Evolutionary conservation across 441 rosid genomes (phyloP), one percentile per base, ranked within the genome.

Genomic region (Gossypium gossypioides): DNA sequence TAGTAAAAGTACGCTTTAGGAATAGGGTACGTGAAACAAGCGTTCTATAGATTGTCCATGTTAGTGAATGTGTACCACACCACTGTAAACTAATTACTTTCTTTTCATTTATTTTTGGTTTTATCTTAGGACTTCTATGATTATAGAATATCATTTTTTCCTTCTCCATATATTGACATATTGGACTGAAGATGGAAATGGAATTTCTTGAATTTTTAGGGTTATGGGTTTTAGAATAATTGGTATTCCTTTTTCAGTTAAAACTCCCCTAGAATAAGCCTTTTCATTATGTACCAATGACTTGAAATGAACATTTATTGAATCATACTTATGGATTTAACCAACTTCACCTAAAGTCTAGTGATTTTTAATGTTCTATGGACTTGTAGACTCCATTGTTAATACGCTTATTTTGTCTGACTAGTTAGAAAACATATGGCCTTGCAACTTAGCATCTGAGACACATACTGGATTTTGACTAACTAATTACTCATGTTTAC

Each of bases 401-500:
- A 15, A 50, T 52, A 34, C 21, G 7, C 15, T 25, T 16, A 2
- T 2, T 32, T 12, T 27, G 46, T 32, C 7, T 68, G 8, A 25
- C 24, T 32, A 29, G 60, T 52, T 68, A 29, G 29, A 68, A 18
- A 69, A 10, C 37, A 19, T 22, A 7, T 55, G 73, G 12, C 29
- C 3, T 7, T 37, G 42, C 42, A 15, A 12, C 52, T 24, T 21
- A 6, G 7, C 44, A 48, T 25, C 68, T 71, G 34, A 34, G 65
- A 37, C 12, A 34, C 46, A 57, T 19, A 12, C 51, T 58, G 37
- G 32, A 68, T 24, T 37, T 62, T 67, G 22, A 25, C 3, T 25
- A 37, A 71, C 18, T 72, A 56, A 32, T 9, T 48, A 24, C 32
- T 25, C 29, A 29, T 32, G 51, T 2, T 71, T 74, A 71, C 93